phyloP scores from a whole-genome alignment of 768 basidiomycete genomes.

The Ramaria sp. region DNA sequence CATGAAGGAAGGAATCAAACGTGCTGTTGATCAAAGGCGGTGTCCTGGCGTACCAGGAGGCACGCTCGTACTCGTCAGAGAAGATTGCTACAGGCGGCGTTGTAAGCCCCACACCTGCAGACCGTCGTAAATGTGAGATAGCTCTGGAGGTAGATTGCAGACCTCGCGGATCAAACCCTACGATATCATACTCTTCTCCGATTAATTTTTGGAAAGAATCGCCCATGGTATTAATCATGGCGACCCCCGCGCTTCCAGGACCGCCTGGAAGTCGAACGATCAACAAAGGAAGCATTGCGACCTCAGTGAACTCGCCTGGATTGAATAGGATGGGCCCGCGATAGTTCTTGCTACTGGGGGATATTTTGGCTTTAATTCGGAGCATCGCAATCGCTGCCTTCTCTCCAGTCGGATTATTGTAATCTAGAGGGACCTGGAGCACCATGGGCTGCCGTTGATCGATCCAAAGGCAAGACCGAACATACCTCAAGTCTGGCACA shows the following conservation, averaged over 20 bases:
- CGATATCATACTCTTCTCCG: slow-evolving; percentile 34
- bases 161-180: slow-evolving; percentile 39
- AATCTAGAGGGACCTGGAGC: slow-evolving; percentile 35
- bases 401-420: slow-evolving; percentile 27
- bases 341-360: slow-evolving; percentile 21
- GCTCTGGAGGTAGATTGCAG: neutral
- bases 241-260: slow-evolving; percentile 35
- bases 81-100: slow-evolving; percentile 4
- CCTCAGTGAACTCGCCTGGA: slow-evolving; percentile 16
- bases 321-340: slow-evolving; percentile 37
- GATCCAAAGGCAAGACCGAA: neutral
- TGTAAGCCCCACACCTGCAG: slow-evolving; percentile 5
- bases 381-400: slow-evolving; percentile 33
- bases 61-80: neutral
- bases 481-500: slow-evolving; percentile 25
- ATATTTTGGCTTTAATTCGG: slow-evolving; percentile 27
- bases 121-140: neutral
- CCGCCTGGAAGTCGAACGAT: slow-evolving; percentile 21
- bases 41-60: neutral
- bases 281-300: neutral
- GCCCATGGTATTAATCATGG: slow-evolving; percentile 16
- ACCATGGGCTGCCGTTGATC: neutral
- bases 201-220: slow-evolving; percentile 20
- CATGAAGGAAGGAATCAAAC: neutral
- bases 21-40: neutral